A percentile compares a stretch with the other conserved stretches of the same genome.
These are phyloP conservation scores for Monilinia vaccinii-corymbosi DNA, from an alignment of 2,329 filamentous ascomycete genomes.

Conservation along the genomic window DNA sequence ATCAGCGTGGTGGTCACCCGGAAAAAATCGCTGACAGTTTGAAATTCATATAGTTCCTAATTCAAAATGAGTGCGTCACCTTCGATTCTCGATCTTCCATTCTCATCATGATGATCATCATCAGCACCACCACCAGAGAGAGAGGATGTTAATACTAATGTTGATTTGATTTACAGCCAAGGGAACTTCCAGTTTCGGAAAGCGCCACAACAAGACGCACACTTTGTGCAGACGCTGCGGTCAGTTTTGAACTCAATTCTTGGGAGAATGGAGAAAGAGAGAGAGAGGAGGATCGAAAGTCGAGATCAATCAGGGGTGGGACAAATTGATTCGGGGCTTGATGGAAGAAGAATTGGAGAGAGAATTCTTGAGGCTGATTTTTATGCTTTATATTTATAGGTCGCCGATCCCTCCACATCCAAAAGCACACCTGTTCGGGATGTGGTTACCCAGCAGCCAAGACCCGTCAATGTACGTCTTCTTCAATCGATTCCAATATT, in stretches of 20 bases:
- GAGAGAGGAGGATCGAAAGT: not conserved
- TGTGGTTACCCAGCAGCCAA: conserved; percentile 98
- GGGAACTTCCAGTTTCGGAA: conserved; percentile 29
- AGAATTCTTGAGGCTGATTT: conserved; percentile 20
- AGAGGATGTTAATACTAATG: conserved; percentile 2
- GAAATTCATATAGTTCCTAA: conserved; percentile 19
- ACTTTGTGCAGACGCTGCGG: conserved; percentile 31
- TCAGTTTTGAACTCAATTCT: conserved; percentile 22
- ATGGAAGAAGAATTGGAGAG: not conserved
- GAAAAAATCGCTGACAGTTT: not conserved
- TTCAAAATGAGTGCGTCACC: conserved; percentile 29
- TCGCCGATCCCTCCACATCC: conserved; percentile 95
- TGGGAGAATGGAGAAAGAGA: conserved; percentile 24
- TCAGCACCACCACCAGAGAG: no score
- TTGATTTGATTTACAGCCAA: conserved; percentile 22
- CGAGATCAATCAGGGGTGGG: not conserved
- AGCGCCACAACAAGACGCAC: conserved; percentile 31
- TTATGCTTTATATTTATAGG: conserved; percentile 41
- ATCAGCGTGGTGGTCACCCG: no score
- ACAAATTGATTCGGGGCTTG: conserved; percentile 2
- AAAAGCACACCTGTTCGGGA: conserved; percentile 94
- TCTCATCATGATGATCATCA: no score
- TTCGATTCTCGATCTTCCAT: not conserved
- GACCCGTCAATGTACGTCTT: conserved; percentile 91
- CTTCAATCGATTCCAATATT: not conserved